Evolutionary conservation across 2,329 filamentous ascomycete species (phyloP).

Genomic region (Sarocladium brachiariae): DNA sequence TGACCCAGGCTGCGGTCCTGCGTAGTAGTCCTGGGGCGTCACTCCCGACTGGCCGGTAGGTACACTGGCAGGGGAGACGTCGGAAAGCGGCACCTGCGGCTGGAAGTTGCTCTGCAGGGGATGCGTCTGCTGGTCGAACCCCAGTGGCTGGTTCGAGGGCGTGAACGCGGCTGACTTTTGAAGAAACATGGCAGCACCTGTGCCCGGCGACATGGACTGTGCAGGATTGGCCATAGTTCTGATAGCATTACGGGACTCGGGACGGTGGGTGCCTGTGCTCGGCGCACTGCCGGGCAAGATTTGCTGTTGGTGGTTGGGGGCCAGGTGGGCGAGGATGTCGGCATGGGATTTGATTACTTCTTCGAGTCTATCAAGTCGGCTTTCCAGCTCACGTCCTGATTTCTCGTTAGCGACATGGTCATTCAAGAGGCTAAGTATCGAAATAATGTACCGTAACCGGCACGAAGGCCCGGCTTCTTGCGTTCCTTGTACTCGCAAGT

Average conservation of each 20-base stretch:
- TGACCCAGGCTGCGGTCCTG: slow-evolving; percentile 15
- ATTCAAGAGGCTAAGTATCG: no score
- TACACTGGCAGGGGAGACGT: slow-evolving; percentile 31
- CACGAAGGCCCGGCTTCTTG: slow-evolving; percentile 59
- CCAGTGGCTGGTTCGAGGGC: slow-evolving; percentile 38
- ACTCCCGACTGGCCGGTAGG: slow-evolving; percentile 30
- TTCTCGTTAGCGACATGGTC: neutral
- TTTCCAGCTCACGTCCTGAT: slow-evolving; percentile 55
- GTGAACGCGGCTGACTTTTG: slow-evolving; percentile 50
- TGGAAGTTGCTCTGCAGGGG: slow-evolving; percentile 39
- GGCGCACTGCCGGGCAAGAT: slow-evolving; percentile 17
- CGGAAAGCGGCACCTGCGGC: slow-evolving; percentile 33
- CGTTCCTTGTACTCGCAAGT: slow-evolving; percentile 62
- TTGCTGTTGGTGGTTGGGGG: slow-evolving; percentile 1
- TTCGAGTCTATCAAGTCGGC: slow-evolving; percentile 63
- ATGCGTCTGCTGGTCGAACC: slow-evolving; percentile 35
- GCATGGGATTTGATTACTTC: slow-evolving; percentile 59
- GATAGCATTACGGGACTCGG: neutral
- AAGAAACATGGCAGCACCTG: slow-evolving; percentile 40
- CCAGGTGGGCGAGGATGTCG: slow-evolving; percentile 37
- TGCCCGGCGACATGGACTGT: slow-evolving; percentile 34
- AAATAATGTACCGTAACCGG: slow-evolving; percentile 53
- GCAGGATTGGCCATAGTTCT: neutral
- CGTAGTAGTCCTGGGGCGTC: slow-evolving; percentile 44
- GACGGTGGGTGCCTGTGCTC: neutral